These are phyloP conservation scores for Rhodotorula sp. DNA, from an alignment of 1,284 basidiomycete species.

Conservation along the genomic window DNA sequence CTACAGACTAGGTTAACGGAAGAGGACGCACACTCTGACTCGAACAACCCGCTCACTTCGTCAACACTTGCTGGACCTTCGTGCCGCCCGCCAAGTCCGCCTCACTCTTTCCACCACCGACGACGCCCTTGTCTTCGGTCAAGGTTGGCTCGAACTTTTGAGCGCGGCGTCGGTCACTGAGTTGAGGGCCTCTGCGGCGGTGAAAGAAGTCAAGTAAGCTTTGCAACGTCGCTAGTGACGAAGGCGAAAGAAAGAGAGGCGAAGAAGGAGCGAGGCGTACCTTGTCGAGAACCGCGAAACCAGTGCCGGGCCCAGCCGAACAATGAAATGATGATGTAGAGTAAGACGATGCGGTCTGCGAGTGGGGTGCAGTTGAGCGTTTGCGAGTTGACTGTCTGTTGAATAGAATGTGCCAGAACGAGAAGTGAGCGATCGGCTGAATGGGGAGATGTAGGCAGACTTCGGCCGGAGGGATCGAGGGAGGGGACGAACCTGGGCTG, in stretches of 20 bases:
- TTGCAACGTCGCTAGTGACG: too few species aligned
- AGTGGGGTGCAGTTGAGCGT: slow-evolving; percentile 71
- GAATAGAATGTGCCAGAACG: slow-evolving; percentile 37
- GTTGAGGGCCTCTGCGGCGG: too few species aligned
- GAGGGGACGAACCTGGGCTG: slow-evolving; percentile 3
- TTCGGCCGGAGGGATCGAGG: neutral
- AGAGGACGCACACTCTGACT: too few species aligned
- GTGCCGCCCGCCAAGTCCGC: too few species aligned
- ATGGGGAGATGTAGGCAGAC: neutral
- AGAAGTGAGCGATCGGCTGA: slow-evolving; percentile 52
- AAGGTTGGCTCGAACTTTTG: too few species aligned
- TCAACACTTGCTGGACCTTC: too few species aligned
- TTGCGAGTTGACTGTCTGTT: slow-evolving; percentile 53
- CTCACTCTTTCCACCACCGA: too few species aligned
- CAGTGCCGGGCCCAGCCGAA: slow-evolving; percentile 64
- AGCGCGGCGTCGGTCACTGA: too few species aligned
- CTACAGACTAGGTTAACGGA: neutral
- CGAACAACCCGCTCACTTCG: too few species aligned
- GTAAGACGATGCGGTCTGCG: slow-evolving; percentile 66
- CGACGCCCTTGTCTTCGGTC: too few species aligned
- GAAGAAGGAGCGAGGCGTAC: slow-evolving; percentile 1
- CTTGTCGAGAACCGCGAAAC: slow-evolving; percentile 23
- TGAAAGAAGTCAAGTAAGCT: too few species aligned
- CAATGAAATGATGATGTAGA: slow-evolving; percentile 65
- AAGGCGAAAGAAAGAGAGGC: too few species aligned